Evolutionary conservation across 129 eudicot species (phyloP), one percentile per base, ranked within the genome.

Genomic region (Smallanthus sonchifolius): DNA sequence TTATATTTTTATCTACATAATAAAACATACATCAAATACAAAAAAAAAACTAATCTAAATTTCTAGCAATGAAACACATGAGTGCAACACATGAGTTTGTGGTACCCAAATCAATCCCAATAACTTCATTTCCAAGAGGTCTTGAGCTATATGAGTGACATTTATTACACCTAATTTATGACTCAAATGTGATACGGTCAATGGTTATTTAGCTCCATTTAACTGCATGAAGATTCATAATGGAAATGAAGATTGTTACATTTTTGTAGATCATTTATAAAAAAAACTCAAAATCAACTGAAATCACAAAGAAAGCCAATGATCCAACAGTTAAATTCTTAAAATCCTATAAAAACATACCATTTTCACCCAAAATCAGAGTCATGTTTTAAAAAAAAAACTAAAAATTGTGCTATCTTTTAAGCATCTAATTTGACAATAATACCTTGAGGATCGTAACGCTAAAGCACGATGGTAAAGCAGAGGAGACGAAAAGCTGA

Each of bases 151-250:
- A n/a, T n/a, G n/a, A n/a, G n/a, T n/a, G n/a, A n/a, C n/a, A n/a
- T n/a, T n/a, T n/a, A n/a, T n/a, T n/a, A n/a, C n/a, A n/a, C n/a
- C n/a, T n/a, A n/a, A n/a, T n/a, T n/a, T n/a, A n/a, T n/a, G n/a
- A n/a, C n/a, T n/a, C n/a, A n/a, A n/a, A n/a, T n/a, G n/a, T 4
- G 86, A 75, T 2, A 76, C 56, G 39, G 55, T 69, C 77, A 64
- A 54, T 5, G 89, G 76, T 6, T 88, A 32, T 47, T 85, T 87
- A 6, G 77, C 81, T 73, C 88, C 96, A 65, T 77, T 71, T 51
- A 87, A 80, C 96, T 92, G 88, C 86, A 84, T n/a, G 7, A 52
- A 75, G 52, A 66, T 40, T 14, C 44, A 30, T 14, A 5, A 13
- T 0, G n/a, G n/a, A n/a, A n/a, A 51, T 3, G 16, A 51, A 16